phyloP scores from a whole-genome alignment of 1,284 basidiomycete species.

The Sphagnurus paluster region DNA sequence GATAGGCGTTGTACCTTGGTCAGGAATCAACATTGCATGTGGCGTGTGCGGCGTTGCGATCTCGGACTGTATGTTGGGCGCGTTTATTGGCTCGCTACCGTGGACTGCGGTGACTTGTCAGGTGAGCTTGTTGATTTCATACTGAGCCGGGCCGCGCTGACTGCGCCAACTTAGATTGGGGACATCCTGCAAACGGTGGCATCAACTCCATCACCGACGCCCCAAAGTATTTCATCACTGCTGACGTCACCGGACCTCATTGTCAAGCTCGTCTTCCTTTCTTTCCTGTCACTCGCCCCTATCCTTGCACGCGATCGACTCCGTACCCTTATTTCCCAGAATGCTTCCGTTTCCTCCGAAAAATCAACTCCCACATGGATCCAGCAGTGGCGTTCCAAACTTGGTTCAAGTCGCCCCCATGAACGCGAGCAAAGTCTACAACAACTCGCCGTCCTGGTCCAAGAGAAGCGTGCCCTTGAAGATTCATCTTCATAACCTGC shows the following conservation, averaged over 20 bases:
- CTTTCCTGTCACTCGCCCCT: slow-evolving; percentile 75
- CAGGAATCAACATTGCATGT: slow-evolving; percentile 91
- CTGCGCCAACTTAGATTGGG: slow-evolving; percentile 56
- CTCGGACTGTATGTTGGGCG: slow-evolving; percentile 73
- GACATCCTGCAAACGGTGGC: slow-evolving; percentile 81
- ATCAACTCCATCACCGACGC: slow-evolving; percentile 62
- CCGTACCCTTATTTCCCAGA: slow-evolving; percentile 51
- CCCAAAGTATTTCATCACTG: slow-evolving; percentile 71
- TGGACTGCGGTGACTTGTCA: slow-evolving; percentile 89
- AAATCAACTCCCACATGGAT: slow-evolving; percentile 58
- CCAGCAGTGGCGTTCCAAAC: slow-evolving; percentile 53
- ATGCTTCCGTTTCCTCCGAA: slow-evolving; percentile 26
- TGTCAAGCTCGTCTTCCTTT: slow-evolving; percentile 70
- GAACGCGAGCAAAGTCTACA: slow-evolving; percentile 37
- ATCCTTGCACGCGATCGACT: slow-evolving; percentile 70
- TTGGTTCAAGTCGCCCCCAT: slow-evolving; percentile 40
- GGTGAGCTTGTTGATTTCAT: slow-evolving; percentile 36
- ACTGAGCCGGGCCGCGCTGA: slow-evolving; percentile 17
- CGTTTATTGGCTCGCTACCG: slow-evolving; percentile 78
- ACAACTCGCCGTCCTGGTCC: slow-evolving; percentile 41
- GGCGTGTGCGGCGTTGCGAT: slow-evolving; percentile 83
- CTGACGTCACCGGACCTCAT: slow-evolving; percentile 72
- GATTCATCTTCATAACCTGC: slow-evolving; percentile 34
- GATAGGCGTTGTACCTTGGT: slow-evolving; percentile 91
- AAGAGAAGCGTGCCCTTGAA: slow-evolving; percentile 47